Percentiles rank a stretch among this genome's conserved stretches.
phyloP scores from a whole-genome alignment of 768 basidiomycete genomes.

The Podaxis mareebaensis region DNA sequence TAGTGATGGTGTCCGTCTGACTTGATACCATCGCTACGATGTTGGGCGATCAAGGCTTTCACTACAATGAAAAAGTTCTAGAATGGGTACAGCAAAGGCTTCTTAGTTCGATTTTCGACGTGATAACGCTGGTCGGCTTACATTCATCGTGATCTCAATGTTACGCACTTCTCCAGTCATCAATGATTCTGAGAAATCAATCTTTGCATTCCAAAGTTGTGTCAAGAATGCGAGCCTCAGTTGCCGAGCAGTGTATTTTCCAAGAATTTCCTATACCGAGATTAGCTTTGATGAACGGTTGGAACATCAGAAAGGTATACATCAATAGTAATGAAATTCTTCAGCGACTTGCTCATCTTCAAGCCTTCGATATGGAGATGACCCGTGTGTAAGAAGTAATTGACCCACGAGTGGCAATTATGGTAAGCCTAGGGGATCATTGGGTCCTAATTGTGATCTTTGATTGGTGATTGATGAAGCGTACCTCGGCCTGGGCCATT shows the following conservation, averaged over 20 bases:
- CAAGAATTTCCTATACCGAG: constrained; percentile 72
- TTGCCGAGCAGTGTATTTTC: constrained; percentile 82
- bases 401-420: constrained; percentile 91
- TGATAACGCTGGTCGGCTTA: constrained; percentile 35
- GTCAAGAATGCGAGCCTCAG: constrained; percentile 89
- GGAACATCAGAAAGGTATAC: constrained; percentile 41
- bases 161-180: constrained; percentile 89
- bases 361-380: constrained; percentile 97
- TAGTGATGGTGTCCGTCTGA: constrained; percentile 69
- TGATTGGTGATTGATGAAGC: constrained; percentile 17
- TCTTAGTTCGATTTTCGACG: neutral
- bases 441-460: constrained; percentile 13
- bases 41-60: constrained; percentile 74
- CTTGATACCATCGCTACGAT: constrained; percentile 43
- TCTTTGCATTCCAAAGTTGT: constrained; percentile 88
- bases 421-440: constrained; percentile 76
- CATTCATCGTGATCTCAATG: constrained; percentile 84
- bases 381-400: constrained; percentile 98
- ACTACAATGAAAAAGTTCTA: constrained; percentile 94
- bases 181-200: constrained; percentile 90
- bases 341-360: constrained; percentile 99
- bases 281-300: constrained; percentile 9
- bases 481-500: constrained; percentile 93
- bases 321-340: constrained; percentile 98
- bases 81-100: constrained; percentile 18